A percentile compares a stretch with the other conserved stretches of the same genome.
phyloP scores from a whole-genome alignment of 768 basidiomycete genomes.

The Mycena albidolilacea region DNA sequence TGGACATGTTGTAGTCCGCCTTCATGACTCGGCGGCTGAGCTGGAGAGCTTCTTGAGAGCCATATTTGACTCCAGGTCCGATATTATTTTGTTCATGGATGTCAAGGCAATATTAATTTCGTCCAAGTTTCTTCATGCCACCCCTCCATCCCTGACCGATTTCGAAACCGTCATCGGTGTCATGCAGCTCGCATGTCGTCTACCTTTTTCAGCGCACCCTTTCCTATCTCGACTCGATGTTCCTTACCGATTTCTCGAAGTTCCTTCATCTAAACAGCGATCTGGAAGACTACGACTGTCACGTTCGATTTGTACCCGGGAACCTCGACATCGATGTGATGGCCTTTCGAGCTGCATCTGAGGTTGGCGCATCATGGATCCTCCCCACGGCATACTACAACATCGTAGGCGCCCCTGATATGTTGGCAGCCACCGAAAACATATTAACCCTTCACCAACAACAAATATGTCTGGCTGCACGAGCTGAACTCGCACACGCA shows the following conservation, averaged over 20 bases:
- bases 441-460: background rate
- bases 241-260: background rate
- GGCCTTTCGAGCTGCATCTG: background rate
- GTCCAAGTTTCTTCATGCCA: background rate
- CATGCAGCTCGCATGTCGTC: background rate
- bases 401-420: background rate
- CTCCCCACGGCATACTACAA: background rate
- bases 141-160: background rate
- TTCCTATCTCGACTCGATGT: background rate
- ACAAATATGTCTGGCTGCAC: background rate
- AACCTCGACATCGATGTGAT: background rate
- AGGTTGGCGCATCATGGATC: background rate
- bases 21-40: slow-evolving; percentile 10
- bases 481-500: background rate
- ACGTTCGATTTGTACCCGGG: background rate
- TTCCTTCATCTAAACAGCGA: background rate
- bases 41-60: background rate
- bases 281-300: background rate
- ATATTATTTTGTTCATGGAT: background rate
- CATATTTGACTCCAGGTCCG: slow-evolving; percentile 7
- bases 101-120: background rate
- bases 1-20: background rate
- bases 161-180: background rate
- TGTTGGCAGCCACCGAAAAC: background rate
- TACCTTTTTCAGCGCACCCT: background rate